Percentiles rank a stretch among this genome's conserved stretches.
These are phyloP conservation scores for Clonostachys byssicola DNA, from an alignment of 2,329 filamentous ascomycete species.

Conservation along the genomic window DNA sequence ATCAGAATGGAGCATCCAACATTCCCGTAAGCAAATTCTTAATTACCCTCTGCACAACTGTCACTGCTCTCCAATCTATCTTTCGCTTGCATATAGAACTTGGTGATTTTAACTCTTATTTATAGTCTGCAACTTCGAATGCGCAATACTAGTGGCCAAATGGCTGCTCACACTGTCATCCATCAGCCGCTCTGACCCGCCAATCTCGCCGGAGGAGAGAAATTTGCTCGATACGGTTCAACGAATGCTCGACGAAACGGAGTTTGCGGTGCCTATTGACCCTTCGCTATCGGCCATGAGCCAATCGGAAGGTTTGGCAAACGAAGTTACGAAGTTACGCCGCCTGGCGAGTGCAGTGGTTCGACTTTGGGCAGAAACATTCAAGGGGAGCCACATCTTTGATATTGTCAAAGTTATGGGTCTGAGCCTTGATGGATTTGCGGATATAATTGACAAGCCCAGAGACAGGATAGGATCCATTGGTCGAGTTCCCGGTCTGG, in stretches of 20 bases:
- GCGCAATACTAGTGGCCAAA: slow-evolving; percentile 55
- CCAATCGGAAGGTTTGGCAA: slow-evolving; percentile 36
- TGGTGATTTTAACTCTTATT: neutral
- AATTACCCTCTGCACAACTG: too few relatives aligned
- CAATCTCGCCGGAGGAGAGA: slow-evolving; percentile 46
- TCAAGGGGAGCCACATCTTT: slow-evolving; percentile 58
- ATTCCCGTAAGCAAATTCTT: slow-evolving; percentile 43
- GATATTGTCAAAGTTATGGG: slow-evolving; percentile 57
- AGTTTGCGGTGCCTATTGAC: slow-evolving; percentile 57
- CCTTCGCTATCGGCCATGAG: slow-evolving; percentile 40
- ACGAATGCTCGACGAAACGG: slow-evolving; percentile 57
- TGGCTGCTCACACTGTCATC: slow-evolving; percentile 54
- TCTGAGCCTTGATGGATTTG: slow-evolving; percentile 51
- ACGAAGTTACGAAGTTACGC: slow-evolving; percentile 45
- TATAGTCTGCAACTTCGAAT: slow-evolving; percentile 56
- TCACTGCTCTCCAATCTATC: too few relatives aligned
- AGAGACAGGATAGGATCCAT: slow-evolving; percentile 35
- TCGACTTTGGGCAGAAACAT: slow-evolving; percentile 57
- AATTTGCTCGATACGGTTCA: slow-evolving; percentile 51
- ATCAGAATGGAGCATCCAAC: slow-evolving; percentile 59
- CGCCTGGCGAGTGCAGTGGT: slow-evolving; percentile 55
- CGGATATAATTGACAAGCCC: slow-evolving; percentile 51
- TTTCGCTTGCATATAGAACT: too few relatives aligned
- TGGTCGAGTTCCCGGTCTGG: neutral
- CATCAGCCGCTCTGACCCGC: slow-evolving; percentile 43